Evolutionary conservation across 2,329 filamentous ascomycete species (phyloP).

Genomic region (Ploettnerulaceae sp.): DNA sequence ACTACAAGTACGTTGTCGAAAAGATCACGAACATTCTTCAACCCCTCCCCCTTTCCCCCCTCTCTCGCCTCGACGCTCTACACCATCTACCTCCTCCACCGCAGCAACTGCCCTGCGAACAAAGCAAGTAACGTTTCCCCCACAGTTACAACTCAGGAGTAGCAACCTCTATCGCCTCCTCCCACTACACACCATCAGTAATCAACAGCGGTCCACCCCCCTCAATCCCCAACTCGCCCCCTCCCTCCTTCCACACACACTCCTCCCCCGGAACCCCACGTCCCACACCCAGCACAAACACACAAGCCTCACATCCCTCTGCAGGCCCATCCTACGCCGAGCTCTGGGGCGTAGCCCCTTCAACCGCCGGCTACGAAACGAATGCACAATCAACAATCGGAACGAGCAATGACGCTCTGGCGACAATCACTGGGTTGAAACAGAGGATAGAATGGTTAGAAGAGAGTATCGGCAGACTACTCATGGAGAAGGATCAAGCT

Average conservation of each 20-base stretch:
- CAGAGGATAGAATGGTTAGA: constrained; percentile 29
- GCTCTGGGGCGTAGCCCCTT: constrained; percentile 28
- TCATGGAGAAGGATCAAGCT: constrained; percentile 18
- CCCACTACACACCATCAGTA: constrained; percentile 16
- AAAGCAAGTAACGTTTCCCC: not conserved
- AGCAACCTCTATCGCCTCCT: constrained; percentile 22
- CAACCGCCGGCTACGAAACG: constrained; percentile 18
- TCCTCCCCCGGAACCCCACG: constrained; percentile 23
- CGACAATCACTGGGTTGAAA: constrained; percentile 23
- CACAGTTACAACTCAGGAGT: constrained; percentile 27
- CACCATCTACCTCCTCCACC: not conserved
- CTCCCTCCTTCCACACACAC: constrained; percentile 26
- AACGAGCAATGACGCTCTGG: constrained; percentile 24
- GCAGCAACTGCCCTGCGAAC: not conserved
- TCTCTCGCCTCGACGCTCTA: not conserved
- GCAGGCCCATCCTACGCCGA: constrained; percentile 14
- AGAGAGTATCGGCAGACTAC: constrained; percentile 26
- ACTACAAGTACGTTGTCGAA: constrained; percentile 1
- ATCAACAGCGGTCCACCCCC: constrained; percentile 11
- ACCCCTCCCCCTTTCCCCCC: not conserved
- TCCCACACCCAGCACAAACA: constrained; percentile 18
- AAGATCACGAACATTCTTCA: no score
- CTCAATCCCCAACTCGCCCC: constrained; percentile 25
- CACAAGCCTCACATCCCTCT: constrained; percentile 5
- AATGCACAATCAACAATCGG: constrained; percentile 6